phyloP scores from a whole-genome alignment of 805 yeast genomes.

The Candida gorgasii region DNA sequence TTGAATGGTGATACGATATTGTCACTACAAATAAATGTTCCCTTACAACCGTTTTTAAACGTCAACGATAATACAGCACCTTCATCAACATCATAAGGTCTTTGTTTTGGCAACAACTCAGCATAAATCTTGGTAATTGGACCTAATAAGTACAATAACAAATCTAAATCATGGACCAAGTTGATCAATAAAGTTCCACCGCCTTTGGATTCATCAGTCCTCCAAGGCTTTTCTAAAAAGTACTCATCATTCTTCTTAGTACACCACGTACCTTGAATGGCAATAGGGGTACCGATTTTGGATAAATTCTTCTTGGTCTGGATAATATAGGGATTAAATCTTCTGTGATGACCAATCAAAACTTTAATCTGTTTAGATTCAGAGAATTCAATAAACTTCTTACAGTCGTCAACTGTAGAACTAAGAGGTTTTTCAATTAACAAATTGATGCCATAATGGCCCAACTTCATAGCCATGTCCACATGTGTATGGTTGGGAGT shows the following conservation, averaged over 20 bases:
- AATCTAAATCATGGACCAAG: slow-evolving; percentile 43
- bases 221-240: slow-evolving; percentile 40
- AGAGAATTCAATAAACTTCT: slow-evolving; percentile 23
- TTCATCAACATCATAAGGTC: slow-evolving; percentile 36
- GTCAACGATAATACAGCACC: slow-evolving; percentile 42
- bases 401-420: slow-evolving; percentile 34
- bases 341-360: slow-evolving; percentile 43
- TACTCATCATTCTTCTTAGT: slow-evolving; percentile 35
- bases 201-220: slow-evolving; percentile 33
- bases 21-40: slow-evolving; percentile 44
- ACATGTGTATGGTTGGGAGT: slow-evolving; percentile 46
- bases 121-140: slow-evolving; percentile 42
- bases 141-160: slow-evolving; percentile 41
- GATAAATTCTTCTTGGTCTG: slow-evolving; percentile 35
- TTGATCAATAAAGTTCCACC: slow-evolving; percentile 45
- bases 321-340: slow-evolving; percentile 44
- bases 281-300: slow-evolving; percentile 33
- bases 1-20: slow-evolving; percentile 42
- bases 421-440: slow-evolving; percentile 44
- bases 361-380: slow-evolving; percentile 26
- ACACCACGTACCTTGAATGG: slow-evolving; percentile 45
- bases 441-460: slow-evolving; percentile 35
- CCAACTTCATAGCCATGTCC: slow-evolving; percentile 32
- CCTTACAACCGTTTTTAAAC: slow-evolving; percentile 39
- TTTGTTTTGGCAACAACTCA: slow-evolving; percentile 34